These are phyloP conservation scores for Alternaria ventricosa DNA, from an alignment of 2,329 filamentous ascomycete species.

Conservation along the genomic window DNA sequence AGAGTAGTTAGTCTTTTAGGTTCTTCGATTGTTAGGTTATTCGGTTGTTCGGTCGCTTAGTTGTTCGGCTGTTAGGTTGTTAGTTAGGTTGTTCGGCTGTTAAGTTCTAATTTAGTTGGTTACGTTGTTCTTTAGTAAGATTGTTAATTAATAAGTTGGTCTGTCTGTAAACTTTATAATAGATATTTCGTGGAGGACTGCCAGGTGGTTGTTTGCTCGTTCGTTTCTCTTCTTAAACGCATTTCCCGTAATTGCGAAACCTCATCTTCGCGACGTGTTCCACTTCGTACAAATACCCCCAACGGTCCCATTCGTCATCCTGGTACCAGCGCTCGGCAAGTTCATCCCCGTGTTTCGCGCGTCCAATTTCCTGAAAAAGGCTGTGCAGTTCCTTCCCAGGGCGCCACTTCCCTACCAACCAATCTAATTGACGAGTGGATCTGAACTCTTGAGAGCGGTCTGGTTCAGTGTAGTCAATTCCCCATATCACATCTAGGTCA, in stretches of 20 bases:
- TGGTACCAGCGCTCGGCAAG: not conserved
- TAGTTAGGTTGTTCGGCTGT: not conserved
- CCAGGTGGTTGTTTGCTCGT: accelerated
- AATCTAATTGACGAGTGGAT: not conserved
- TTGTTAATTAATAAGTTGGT: not conserved
- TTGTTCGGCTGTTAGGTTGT: not conserved
- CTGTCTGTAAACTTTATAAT: not conserved
- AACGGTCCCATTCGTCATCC: not conserved
- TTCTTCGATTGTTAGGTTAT: not conserved
- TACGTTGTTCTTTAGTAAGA: not conserved
- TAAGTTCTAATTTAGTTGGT: not conserved
- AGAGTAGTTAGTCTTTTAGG: not conserved
- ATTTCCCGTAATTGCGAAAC: not conserved
- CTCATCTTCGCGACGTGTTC: accelerated
- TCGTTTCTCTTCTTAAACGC: not conserved
- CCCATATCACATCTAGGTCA: not conserved
- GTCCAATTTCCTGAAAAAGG: not conserved
- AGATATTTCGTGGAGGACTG: not conserved
- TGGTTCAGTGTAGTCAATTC: not conserved
- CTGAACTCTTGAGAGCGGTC: too few relatives aligned
- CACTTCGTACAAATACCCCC: not conserved
- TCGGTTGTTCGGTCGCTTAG: too few relatives aligned
- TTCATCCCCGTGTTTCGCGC: not conserved
- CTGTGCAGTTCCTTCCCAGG: not conserved
- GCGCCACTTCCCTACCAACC: not conserved